Evolutionary conservation across 352 stramenopile genomes (phyloP).

Genomic region (Pythium volutum): DNA sequence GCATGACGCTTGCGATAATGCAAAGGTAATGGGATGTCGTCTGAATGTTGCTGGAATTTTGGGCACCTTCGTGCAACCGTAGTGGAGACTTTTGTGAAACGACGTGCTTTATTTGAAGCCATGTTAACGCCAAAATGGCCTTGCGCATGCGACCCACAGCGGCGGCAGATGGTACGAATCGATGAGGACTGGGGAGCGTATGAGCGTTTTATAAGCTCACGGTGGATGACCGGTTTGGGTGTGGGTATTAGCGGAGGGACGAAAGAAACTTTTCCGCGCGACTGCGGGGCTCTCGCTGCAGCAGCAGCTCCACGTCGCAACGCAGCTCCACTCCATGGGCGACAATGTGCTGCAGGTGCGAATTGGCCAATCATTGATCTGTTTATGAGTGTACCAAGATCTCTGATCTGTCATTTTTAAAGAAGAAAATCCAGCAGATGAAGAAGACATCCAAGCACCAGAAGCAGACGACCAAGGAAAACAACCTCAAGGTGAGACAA

Average conservation of each 20-base stretch:
- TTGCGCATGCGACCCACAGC: conserved; percentile 2
- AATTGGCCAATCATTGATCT: not conserved
- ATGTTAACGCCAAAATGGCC: conserved; percentile 3
- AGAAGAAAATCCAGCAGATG: conserved; percentile 63
- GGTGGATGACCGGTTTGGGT: not conserved
- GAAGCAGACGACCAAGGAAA: conserved; percentile 49
- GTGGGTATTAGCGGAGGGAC: conserved; percentile 14
- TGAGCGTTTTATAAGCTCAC: not conserved
- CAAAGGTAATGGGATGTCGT: conserved; percentile 16
- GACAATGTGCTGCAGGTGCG: conserved; percentile 54
- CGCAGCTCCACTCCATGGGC: conserved; percentile 43
- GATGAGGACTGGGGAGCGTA: not conserved
- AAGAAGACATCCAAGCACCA: conserved; percentile 61
- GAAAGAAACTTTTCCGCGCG: conserved; percentile 68
- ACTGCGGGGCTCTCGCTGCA: conserved; percentile 59
- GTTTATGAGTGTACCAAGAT: not conserved
- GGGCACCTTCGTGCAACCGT: conserved; percentile 9
- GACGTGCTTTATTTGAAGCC: conserved; percentile 1
- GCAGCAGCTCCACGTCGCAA: conserved; percentile 56
- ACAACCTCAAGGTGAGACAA: conserved; percentile 48
- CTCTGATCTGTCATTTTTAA: not conserved
- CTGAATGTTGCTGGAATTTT: conserved; percentile 16
- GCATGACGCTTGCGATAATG: not conserved
- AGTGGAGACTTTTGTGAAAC: conserved; percentile 12
- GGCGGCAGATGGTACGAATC: conserved; percentile 11